Evolutionary conservation across 495 filamentous ascomycete species (phyloP).

Genomic region (Chlorociboria aeruginascens): DNA sequence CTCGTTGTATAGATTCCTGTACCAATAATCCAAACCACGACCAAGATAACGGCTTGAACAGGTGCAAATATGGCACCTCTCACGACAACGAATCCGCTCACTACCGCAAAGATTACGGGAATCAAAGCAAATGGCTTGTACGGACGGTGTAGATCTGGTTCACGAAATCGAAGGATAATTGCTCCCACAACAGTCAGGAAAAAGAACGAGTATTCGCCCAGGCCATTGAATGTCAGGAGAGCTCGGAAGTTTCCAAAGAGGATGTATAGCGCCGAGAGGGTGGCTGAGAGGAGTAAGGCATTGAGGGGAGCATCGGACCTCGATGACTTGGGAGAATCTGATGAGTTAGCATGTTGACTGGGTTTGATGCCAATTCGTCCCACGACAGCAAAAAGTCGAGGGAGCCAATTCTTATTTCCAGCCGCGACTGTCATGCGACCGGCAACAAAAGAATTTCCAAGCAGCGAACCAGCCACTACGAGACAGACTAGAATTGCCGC

Average conservation of each 20-base stretch:
- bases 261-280: slow-evolving; percentile 40
- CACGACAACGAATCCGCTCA: slow-evolving; percentile 42
- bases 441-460: slow-evolving; percentile 44
- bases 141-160: slow-evolving; percentile 32
- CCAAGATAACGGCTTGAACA: slow-evolving; percentile 30
- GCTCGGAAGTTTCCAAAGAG: slow-evolving; percentile 43
- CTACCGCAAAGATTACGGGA: slow-evolving; percentile 33
- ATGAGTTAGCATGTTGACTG: background rate
- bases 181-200: slow-evolving; percentile 42
- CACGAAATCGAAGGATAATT: slow-evolving; percentile 35
- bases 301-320: slow-evolving; percentile 36
- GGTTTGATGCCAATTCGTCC: slow-evolving; percentile 1
- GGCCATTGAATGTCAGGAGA: slow-evolving; percentile 42
- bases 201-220: slow-evolving; percentile 47
- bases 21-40: slow-evolving; percentile 34
- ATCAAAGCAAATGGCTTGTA: slow-evolving; percentile 35
- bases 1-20: slow-evolving; percentile 23
- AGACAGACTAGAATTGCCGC: slow-evolving; percentile 39
- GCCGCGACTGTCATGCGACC: slow-evolving; percentile 46
- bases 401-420: slow-evolving; percentile 39
- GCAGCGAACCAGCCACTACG: slow-evolving; percentile 38
- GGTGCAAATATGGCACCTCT: slow-evolving; percentile 42
- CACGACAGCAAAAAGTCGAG: slow-evolving; percentile 23
- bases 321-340: slow-evolving; percentile 1
- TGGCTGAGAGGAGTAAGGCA: slow-evolving; percentile 34